These are phyloP conservation scores for Phylloporus rhodoxanthus DNA, from an alignment of 768 basidiomycete genomes.

Conservation along the genomic window DNA sequence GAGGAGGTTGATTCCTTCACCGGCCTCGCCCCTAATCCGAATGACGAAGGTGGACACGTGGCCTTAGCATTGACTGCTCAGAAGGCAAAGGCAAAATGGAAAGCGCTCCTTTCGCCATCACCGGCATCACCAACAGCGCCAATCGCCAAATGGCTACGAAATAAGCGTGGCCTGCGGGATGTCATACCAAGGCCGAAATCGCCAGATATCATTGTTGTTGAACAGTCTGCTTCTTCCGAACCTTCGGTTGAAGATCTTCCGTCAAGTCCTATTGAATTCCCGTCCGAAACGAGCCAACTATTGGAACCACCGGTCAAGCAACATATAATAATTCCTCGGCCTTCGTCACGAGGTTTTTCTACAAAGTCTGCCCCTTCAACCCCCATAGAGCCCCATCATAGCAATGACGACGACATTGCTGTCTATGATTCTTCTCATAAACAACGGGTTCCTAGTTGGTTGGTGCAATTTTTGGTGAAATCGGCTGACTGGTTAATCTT, in stretches of 20 bases:
- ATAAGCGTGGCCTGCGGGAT: slow-evolving; percentile 19
- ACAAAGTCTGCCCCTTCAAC: slow-evolving; percentile 27
- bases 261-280: slow-evolving; percentile 15
- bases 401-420: slow-evolving; percentile 45
- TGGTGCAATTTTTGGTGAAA: slow-evolving; percentile 19
- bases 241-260: slow-evolving; percentile 24
- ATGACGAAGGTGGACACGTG: slow-evolving; percentile 33
- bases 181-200: slow-evolving; percentile 12
- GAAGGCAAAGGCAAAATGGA: slow-evolving; percentile 53
- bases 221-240: slow-evolving; percentile 21
- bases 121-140: slow-evolving; percentile 26
- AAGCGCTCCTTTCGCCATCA: slow-evolving; percentile 40
- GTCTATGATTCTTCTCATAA: slow-evolving; percentile 81
- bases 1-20: slow-evolving; percentile 41
- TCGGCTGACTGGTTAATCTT: slow-evolving; percentile 1
- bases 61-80: slow-evolving; percentile 40
- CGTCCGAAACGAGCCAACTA: slow-evolving; percentile 5
- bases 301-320: slow-evolving; percentile 20
- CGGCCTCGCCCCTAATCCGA: slow-evolving; percentile 21
- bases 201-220: slow-evolving; percentile 22
- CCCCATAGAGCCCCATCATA: slow-evolving; percentile 34
- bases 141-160: slow-evolving; percentile 27
- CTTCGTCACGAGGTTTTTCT: slow-evolving; percentile 27
- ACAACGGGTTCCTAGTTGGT: slow-evolving; percentile 82
- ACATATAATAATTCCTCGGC: slow-evolving; percentile 19